Base-by-base conservation (phyloP, 2,329 filamentous ascomycete species). In the Cladophialophora immunda region DNA sequence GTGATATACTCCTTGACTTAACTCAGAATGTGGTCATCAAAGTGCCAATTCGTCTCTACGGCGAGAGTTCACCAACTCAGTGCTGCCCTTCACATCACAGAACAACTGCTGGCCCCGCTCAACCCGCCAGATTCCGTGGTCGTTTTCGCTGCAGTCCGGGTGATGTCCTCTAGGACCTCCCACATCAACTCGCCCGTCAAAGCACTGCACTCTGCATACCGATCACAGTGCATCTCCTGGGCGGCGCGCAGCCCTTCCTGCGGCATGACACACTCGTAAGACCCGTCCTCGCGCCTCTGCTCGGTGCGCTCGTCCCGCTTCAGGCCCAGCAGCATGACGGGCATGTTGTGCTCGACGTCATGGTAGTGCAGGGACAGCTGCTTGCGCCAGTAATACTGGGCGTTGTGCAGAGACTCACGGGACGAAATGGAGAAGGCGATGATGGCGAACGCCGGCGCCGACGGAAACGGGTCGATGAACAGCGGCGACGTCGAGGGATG, bases 151-250 rank as follows among this genome's bases (percentile, higher is more conserved):
- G 85, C 84, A 32, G 85, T 83, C 73, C 78, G 82, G 9, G 86
- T 85, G 22, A 89, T 80, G 74, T 89, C 87, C 72, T 89, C 86
- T 65, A 89, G 81, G 0, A 86, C 85, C 75, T 89, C 83, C 34
- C 79, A 78, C 70, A 87, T 84, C 45, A 89, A 76, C 76, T 89
- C 85, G 2, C 87, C 87, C 5, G 87, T 89, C 45, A 85, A 41
- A 47, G 87, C 86, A 68, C 85, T 88, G 70, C 87, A 89, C 73
- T 89, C 87, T 3, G 86, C 87, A 76, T 89, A 89, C 38, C 82
- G 79, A 78, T 89, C 87, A 74, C 84, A 87, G 27, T 86, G 79
- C 77, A 89, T 84, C 71, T 86, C 84, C 71, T 87, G 86, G 17
- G 87, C 86, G 6, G 86, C 86, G 76, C 73, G 84, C 79, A 83